Conservation (phyloP, 768 basidiomycete species). For the Cyathus striatus region DNA sequence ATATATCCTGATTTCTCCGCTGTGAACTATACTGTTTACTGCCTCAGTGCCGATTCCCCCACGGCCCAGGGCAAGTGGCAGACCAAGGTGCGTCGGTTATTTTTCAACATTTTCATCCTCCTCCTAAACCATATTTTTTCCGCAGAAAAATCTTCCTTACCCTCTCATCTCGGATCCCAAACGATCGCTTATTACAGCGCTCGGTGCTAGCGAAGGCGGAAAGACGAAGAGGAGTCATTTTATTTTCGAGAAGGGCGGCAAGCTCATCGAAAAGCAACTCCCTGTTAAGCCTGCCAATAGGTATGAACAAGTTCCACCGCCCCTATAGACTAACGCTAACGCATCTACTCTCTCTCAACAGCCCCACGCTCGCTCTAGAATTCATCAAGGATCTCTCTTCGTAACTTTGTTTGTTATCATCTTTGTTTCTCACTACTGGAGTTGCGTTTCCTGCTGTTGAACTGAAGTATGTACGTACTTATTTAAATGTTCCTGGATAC, state of each 20-base stretch:
- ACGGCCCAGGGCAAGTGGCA: constrained; percentile 81
- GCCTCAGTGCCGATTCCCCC: constrained; percentile 76
- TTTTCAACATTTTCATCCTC: not conserved
- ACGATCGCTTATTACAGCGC: constrained; percentile 66
- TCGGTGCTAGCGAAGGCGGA: constrained; percentile 77
- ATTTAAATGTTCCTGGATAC: no score
- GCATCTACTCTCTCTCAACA: constrained; percentile 17
- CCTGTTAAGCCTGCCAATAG: constrained; percentile 88
- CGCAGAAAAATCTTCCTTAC: constrained; percentile 80
- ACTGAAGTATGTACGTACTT: no score
- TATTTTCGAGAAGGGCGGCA: constrained; percentile 89
- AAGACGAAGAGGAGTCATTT: constrained; percentile 92
- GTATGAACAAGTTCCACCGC: constrained; percentile 31
- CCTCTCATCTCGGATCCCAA: constrained; percentile 88
- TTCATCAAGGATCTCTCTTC: constrained; percentile 50
- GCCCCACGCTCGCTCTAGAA: constrained; percentile 60
- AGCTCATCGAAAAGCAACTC: constrained; percentile 77
- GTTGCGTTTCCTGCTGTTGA: no score
- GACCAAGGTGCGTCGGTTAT: constrained; percentile 53
- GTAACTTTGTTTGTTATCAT: constrained; percentile 3
- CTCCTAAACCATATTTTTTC: no score
- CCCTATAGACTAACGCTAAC: not conserved
- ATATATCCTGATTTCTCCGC: constrained; percentile 70
- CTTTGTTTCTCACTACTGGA: not conserved
- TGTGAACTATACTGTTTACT: constrained; percentile 71